Base-by-base conservation (phyloP, 768 basidiomycete genomes). In the Dentipellis fragilis region DNA sequence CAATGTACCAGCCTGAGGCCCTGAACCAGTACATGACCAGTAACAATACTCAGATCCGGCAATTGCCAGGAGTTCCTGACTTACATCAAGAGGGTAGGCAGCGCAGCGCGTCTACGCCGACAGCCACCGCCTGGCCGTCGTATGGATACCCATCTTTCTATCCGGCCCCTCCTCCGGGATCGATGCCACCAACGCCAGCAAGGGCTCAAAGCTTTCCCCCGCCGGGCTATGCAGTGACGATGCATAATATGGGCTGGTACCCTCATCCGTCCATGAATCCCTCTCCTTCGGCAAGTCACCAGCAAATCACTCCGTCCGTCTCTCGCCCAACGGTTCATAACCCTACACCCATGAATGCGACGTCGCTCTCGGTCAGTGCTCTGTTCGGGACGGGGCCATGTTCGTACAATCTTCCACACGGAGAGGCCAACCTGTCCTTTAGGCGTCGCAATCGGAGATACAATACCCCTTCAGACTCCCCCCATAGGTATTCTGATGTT, bases 1-100 rank as follows among this genome's bases (percentile, higher is more conserved):
- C 87, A 21, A 76, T 87, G 35, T 88, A 89, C 57, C 53, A 53
- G 22, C 81, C 81, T 3, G 86, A 88, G 48, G 85, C 81, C 1
- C 74, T 87, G 23, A 79, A 85, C 59, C 79, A 80, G 53, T 87
- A 87, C 61, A 81, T 87, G 80, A 65, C 81, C 16, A 56, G 34
- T 21, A 70, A 53, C 38, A 45, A 58, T 19, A 42, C 52, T 8
- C 70, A 72, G 50, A 69, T 67, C 56, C 42, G 8, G 9, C 7
- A 12, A 6, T 10, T 19, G n/a, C 11, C n/a, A n/a, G 11, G 7
- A n/a, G 42, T 9, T 45, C 42, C 65, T 23, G 56, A 22, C 8
- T 23, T 62, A n/a, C 64, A 60, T n/a, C 51, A 59, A 21, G 60
- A 54, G 47, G 54, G 47, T 12, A 38, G 29, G 11, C 55, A 61